Evolutionary conservation across 441 rosid species (phyloP).

Genomic region (Pelargonium myrrhifolium): DNA sequence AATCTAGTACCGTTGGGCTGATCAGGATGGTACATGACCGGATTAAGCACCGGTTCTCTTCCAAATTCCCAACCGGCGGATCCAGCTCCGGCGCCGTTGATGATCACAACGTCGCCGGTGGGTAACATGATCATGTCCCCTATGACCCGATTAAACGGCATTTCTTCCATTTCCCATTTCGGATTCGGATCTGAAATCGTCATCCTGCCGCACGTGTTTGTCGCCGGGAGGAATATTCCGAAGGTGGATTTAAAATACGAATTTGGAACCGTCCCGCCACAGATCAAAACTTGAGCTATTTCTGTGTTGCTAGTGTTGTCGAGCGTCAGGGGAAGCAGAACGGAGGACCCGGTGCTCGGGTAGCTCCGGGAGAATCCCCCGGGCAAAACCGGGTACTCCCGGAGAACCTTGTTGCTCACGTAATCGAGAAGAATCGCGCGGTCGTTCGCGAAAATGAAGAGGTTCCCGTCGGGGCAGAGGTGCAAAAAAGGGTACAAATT

Average conservation of each 20-base stretch:
- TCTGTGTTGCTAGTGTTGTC: neutral
- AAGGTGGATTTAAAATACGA: slow-evolving; percentile 30
- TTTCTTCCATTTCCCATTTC: slow-evolving; percentile 38
- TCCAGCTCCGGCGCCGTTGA: slow-evolving; percentile 44
- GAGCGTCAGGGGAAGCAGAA: slow-evolving; percentile 51
- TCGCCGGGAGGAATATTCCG: slow-evolving; percentile 39
- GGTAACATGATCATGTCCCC: slow-evolving; percentile 40
- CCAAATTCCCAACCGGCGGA: slow-evolving; percentile 50
- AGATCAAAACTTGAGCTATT: slow-evolving; percentile 48
- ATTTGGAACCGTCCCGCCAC: slow-evolving; percentile 59
- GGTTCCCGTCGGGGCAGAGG: slow-evolving; percentile 46
- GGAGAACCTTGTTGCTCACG: neutral
- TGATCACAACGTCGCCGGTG: slow-evolving; percentile 35
- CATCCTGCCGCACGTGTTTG: slow-evolving; percentile 55
- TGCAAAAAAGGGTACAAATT: slow-evolving; percentile 59
- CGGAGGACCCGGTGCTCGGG: slow-evolving; percentile 43
- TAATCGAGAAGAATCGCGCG: slow-evolving; percentile 49
- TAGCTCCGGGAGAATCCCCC: too few species aligned
- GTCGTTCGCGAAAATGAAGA: slow-evolving; percentile 54
- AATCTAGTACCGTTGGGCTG: slow-evolving; percentile 38
- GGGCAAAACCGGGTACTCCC: too few species aligned
- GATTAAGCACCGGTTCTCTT: slow-evolving; percentile 33
- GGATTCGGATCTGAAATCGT: slow-evolving; percentile 47
- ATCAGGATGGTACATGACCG: slow-evolving; percentile 33
- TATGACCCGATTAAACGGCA: slow-evolving; percentile 49